Evolutionary conservation across 1,284 basidiomycete species (phyloP).

Genomic region (Leccinum subfulvum): DNA sequence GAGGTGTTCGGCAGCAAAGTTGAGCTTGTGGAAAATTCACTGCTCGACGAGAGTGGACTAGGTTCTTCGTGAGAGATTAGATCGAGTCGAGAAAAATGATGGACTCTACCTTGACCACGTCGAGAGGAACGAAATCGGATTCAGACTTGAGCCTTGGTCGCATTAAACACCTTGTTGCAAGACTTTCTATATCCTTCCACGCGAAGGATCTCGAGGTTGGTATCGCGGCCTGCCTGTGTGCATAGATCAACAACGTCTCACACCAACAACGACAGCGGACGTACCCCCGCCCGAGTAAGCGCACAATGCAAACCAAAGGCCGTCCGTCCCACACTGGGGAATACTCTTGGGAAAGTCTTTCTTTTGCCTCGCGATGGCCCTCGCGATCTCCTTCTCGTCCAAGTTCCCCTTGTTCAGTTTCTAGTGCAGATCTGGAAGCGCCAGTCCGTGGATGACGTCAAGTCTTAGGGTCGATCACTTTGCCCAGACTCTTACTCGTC

Average conservation of each 20-base stretch:
- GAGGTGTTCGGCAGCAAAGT: constrained; percentile 73
- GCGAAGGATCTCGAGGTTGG: constrained; percentile 93
- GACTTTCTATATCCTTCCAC: constrained; percentile 99
- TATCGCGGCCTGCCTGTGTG: constrained; percentile 72
- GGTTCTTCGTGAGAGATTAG: constrained; percentile 12
- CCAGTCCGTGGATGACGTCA: too few relatives aligned
- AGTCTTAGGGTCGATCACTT: too few relatives aligned
- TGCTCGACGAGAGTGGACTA: constrained; percentile 86
- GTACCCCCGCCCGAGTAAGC: constrained; percentile 89
- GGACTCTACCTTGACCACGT: constrained; percentile 59
- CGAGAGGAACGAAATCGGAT: constrained; percentile 74
- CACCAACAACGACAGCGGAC: constrained; percentile 13
- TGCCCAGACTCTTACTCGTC: too few relatives aligned
- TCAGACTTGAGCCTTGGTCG: constrained; percentile 94
- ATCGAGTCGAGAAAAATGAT: not conserved
- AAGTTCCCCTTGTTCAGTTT: too few relatives aligned
- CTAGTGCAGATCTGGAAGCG: too few relatives aligned
- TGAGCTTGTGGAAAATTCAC: constrained; percentile 96
- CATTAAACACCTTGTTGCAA: constrained; percentile 99
- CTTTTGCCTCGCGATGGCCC: constrained; percentile 95
- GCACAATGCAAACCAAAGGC: constrained; percentile 91
- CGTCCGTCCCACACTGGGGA: constrained; percentile 97
- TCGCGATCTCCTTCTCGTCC: constrained; percentile 65
- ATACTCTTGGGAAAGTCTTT: constrained; percentile 99
- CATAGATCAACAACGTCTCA: not conserved